Evolutionary conservation across 2,329 filamentous ascomycete species (phyloP).

Genomic region (Aphanocladium album): DNA sequence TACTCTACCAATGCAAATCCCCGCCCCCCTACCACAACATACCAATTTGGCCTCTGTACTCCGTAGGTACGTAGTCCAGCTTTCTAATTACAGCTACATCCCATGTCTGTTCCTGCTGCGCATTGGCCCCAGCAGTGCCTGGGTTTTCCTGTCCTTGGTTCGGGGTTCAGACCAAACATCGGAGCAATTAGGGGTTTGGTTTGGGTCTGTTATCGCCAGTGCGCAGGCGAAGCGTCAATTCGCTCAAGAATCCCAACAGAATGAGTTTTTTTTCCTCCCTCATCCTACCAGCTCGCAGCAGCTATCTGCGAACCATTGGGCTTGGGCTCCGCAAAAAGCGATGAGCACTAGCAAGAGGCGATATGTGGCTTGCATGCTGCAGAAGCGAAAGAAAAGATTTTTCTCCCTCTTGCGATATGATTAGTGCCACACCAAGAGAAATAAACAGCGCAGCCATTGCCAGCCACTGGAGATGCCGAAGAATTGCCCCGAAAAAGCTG

Average conservation of each 20-base stretch:
- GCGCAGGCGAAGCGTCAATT: neutral
- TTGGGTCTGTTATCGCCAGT: neutral
- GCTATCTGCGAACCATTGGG: too few species aligned
- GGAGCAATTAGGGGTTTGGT: neutral
- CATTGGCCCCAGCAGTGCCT: conserved; percentile 1
- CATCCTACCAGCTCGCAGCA: too few species aligned
- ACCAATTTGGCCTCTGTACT: neutral
- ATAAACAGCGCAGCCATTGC: neutral
- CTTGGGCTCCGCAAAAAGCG: neutral
- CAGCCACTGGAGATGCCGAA: neutral
- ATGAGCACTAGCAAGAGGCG: neutral
- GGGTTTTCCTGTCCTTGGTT: neutral
- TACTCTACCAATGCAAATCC: neutral
- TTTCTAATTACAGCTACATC: conserved; percentile 1
- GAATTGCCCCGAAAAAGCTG: neutral
- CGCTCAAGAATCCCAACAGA: neutral
- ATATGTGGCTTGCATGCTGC: conserved; percentile 1
- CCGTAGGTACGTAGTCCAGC: neutral
- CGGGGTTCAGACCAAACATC: neutral
- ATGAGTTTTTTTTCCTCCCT: neutral
- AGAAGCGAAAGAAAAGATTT: neutral
- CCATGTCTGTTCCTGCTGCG: neutral
- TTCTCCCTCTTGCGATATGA: neutral
- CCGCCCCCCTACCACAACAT: neutral
- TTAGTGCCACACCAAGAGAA: neutral